Evolutionary conservation across 208 protist genomes (phyloP).

Genomic region (Strigomonas oncopelti): DNA sequence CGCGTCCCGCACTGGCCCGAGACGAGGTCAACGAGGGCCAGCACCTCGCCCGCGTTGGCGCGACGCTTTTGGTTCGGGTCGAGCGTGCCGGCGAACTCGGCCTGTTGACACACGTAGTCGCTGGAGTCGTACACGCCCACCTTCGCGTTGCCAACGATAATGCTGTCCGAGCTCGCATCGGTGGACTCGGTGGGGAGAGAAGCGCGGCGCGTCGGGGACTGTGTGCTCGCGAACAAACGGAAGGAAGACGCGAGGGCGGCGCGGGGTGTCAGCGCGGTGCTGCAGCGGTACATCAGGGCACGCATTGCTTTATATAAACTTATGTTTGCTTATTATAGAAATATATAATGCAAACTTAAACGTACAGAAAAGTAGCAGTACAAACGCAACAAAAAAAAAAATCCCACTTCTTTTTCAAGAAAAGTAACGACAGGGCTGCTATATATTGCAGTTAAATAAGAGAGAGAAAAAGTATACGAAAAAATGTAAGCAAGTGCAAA

Average conservation of each 20-base stretch:
- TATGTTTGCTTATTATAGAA: not conserved
- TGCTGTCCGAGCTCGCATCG: too few relatives aligned
- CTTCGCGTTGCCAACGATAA: conserved; percentile 12
- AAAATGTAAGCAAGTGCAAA: not conserved
- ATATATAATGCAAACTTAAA: not conserved
- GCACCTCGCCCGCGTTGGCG: conserved; percentile 24
- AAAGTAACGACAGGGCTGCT: not conserved
- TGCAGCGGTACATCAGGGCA: too few relatives aligned
- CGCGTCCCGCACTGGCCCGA: conserved; percentile 9
- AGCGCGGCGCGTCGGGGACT: too few relatives aligned
- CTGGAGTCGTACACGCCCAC: conserved; percentile 16
- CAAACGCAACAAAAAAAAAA: not conserved
- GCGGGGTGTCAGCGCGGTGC: not conserved
- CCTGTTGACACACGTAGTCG: not conserved
- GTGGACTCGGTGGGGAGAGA: too few relatives aligned
- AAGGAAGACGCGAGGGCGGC: too few relatives aligned
- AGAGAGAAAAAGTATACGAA: not conserved
- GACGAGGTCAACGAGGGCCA: conserved; percentile 25
- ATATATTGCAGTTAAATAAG: not conserved
- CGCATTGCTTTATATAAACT: not conserved
- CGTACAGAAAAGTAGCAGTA: not conserved
- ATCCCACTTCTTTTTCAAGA: not conserved
- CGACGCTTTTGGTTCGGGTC: not conserved
- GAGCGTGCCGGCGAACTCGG: conserved; percentile 27
- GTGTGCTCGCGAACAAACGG: too few relatives aligned